Evolutionary conservation across 208 protist genomes (phyloP), one percentile per base, ranked within the genome.

Genomic region (Trypanosoma congolense): DNA sequence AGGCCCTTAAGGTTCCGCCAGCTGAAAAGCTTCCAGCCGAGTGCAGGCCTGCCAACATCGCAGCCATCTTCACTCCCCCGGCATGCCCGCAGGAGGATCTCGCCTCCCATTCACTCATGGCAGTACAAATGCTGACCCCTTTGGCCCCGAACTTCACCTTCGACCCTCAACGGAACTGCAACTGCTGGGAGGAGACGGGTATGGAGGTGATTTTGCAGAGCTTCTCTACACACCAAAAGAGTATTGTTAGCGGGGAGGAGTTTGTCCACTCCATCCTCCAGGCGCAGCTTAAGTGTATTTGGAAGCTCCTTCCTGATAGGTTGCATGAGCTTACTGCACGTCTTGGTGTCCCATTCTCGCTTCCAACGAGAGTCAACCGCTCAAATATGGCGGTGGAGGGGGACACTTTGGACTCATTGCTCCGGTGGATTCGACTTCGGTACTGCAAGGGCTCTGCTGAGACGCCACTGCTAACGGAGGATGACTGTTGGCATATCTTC

Each of bases 191-290:
- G 24, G 58, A 68, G 38, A 63, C 56, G 1, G 61, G 61, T 33
- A 46, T 84, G 33, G 81, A 89, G 48, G 12, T 89, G 4, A 51
- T 75, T 14, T 53, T 90, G 29, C 52, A 60, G 36, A 55, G 47
- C 30, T 53, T 90, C 30, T 72, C 76, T 4, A 52, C 76, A 8
- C 70, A 77, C 57, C 61, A 56, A 58, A 50, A 46, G 33, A 18
- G 25, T 8, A 22, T 36, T n/a, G 50, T 84, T 1, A 55, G 59
- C 8, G 29, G 66, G 25, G 56, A 61, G 0, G 48, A 64, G 22
- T 82, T 87, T 58, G 30, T 76, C 33, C 73, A 82, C 28, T 78
- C 67, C 45, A 42, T 70, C 14, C 48, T 77, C 4, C 59, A 74
- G 14, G 41, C 59, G n/a, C 78, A 87, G 51, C 67, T 90, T 25